Evolutionary conservation across 352 stramenopile species (phyloP), one percentile per base, ranked within the genome.

Genomic region (Phytopythium oedochilum): DNA sequence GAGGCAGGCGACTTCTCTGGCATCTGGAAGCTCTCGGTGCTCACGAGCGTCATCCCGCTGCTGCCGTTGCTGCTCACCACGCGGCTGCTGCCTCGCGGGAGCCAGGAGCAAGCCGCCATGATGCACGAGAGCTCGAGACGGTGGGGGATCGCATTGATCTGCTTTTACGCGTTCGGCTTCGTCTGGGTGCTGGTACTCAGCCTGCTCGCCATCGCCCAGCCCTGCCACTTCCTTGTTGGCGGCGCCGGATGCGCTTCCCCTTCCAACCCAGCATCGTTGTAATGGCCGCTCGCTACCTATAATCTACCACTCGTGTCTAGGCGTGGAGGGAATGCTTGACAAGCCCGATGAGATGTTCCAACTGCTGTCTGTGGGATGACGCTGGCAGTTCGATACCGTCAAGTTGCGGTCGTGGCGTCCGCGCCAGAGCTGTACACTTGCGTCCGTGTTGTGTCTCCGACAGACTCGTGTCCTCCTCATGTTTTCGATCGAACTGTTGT

Each of bases 21-120:
- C 15, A 75, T 93, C 15, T 93, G 83, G 83, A 92, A 92, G 51
- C 68, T 93, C 28, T 86, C 83, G 11, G 52, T 89, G 10, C 67
- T 93, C 29, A 88, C 83, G 3, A 76, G 70, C 32, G 26, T 68
- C 7, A 71, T 93, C 11, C 71, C 78, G 25, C 40, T 74, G 50
- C 53, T 71, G 14, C 66, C 66, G 11, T 59, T 91, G n/a, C n/a
- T 88, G 8, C 35, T 73, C 11, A 73, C 83, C 3, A 60, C 57
- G 23, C 70, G 43, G 3, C 50, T 92, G 50, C 55, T 93, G 40
- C 83, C 83, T 6, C 73, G 71, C 12, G 79, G 77, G 2, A 65
- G 55, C 5, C 49, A 55, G 3, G 69, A 89, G 17, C 70, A 88
- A 14, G 71, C 85, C 43, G 55, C 63, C 44, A 77, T 89, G 63